These are phyloP conservation scores for Penicillium parvum DNA, from an alignment of 495 filamentous ascomycete genomes.

Conservation along the genomic window DNA sequence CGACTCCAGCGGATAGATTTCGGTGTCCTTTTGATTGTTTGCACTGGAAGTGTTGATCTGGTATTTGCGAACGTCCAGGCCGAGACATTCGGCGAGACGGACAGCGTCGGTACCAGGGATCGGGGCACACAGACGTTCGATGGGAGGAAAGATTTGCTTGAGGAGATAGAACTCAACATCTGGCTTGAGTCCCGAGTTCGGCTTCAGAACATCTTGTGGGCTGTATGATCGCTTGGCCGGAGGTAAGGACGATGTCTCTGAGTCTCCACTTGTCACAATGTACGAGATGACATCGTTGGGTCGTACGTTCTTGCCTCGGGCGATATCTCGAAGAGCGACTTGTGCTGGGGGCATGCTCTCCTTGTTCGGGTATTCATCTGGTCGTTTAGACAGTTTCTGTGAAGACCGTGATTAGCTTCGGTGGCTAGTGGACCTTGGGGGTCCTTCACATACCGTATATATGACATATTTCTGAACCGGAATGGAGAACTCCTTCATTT, in stretches of 20 bases:
- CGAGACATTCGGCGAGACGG: conserved; percentile 86
- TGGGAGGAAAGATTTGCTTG: conserved; percentile 97
- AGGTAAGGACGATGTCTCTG: conserved; percentile 57
- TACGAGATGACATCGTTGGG: conserved; percentile 95
- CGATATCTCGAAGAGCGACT: conserved; percentile 83
- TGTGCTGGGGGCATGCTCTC: conserved; percentile 97
- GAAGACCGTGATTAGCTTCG: conserved; percentile 8
- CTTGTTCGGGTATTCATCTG: conserved; percentile 87
- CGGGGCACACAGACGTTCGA: conserved; percentile 95
- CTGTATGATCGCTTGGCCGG: conserved; percentile 85
- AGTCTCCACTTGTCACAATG: conserved; percentile 78
- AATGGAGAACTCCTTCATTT: conserved; percentile 75
- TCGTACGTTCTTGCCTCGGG: conserved; percentile 79
- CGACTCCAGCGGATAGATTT: conserved; percentile 83
- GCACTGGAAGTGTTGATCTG: conserved; percentile 58
- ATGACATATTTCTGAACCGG: conserved; percentile 88
- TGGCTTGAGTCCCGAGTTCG: conserved; percentile 67
- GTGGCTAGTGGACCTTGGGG: neutral
- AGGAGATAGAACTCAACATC: conserved; percentile 95
- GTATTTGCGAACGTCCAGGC: conserved; percentile 86
- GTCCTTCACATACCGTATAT: conserved; percentile 58
- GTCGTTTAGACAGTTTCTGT: conserved; percentile 85
- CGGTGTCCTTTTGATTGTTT: conserved; percentile 48
- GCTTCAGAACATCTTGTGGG: conserved; percentile 77
- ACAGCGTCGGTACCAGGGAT: conserved; percentile 86